These are phyloP conservation scores for Hypoxylon rickii DNA, from an alignment of 495 filamentous ascomycete species.

Conservation along the genomic window DNA sequence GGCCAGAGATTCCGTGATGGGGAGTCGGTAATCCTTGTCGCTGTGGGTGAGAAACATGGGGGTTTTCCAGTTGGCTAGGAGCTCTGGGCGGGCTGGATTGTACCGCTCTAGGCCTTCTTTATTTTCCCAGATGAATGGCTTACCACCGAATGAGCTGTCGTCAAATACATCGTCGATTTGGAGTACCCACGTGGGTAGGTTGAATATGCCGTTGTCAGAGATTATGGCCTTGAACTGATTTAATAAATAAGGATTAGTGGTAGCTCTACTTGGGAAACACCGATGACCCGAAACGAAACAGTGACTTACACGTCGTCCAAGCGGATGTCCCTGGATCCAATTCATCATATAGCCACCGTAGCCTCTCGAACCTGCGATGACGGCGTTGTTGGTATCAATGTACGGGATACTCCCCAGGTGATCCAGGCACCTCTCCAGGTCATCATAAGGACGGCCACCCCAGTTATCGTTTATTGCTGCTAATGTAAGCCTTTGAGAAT, in stretches of 20 bases:
- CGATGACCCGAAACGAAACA: neutral
- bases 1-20: slow-evolving; percentile 69
- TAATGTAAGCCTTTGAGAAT: slow-evolving; percentile 1
- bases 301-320: slow-evolving; percentile 31
- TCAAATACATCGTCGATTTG: slow-evolving; percentile 12
- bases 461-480: slow-evolving; percentile 21
- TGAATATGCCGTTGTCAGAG: slow-evolving; percentile 26
- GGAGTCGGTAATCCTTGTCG: slow-evolving; percentile 73
- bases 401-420: slow-evolving; percentile 27
- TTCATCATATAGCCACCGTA: slow-evolving; percentile 40
- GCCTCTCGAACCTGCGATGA: slow-evolving; percentile 25
- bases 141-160: too few relatives aligned
- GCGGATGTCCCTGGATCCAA: slow-evolving; percentile 36
- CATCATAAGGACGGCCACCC: slow-evolving; percentile 34
- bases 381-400: slow-evolving; percentile 35
- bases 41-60: slow-evolving; percentile 49
- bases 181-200: slow-evolving; percentile 10
- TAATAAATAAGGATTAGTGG: neutral
- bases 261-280: neutral
- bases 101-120: slow-evolving; percentile 11
- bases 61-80: slow-evolving; percentile 34
- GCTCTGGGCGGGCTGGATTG: slow-evolving; percentile 28
- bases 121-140: slow-evolving; percentile 19
- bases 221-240: slow-evolving; percentile 40
- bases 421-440: slow-evolving; percentile 38